Evolutionary conservation across 2,329 filamentous ascomycete species (phyloP), one percentile per base, ranked within the genome.

Genomic region (Trichophyton rubrum): DNA sequence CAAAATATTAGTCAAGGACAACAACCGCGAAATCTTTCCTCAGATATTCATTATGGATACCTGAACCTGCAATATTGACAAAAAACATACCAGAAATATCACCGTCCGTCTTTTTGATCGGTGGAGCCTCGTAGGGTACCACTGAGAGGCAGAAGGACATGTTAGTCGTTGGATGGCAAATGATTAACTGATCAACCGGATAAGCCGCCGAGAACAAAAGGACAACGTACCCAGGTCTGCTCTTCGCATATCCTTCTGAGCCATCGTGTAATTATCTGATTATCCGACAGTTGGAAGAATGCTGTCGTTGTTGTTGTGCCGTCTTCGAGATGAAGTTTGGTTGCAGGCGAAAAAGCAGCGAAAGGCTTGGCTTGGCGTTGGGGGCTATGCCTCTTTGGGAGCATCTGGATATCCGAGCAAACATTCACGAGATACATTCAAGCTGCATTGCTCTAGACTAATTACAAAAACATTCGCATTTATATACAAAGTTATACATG

Each of bases 61-160:
- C 17, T 33, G 3, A 35, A 7, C 58, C 22, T 15, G 2, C 30
- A 49, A 49, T 53, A 13, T 30, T 2, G 27, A 30, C 20, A 15
- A 13, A 27, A 61, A 47, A 30, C 81, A 78, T 89, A 74, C 87
- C 86, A 59, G 83, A 79, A 73, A 95, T 82, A 70, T 96, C 90
- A 62, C 74, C 73, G 64, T 78, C 80, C 68, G 83, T 82, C 68
- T 85, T 84, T 68, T 85, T 84, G 67, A 83, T 78, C 56, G 80
- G 78, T 49, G 90, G 89, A 67, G 87, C 87, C 74, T 89, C 84
- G 74, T 93, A 96, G 63, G 91, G 91, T 68, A 96, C 88, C 71
- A 91, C 91, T 96, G 72, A 60, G 15, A n/a, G 7, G 51, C 40
- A 55, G 33, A 55, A 11, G 24, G 33, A 35, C 27, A 3, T 35